Evolutionary conservation across 805 yeast genomes (phyloP), one percentile per base, ranked within the genome.

Genomic region (Ogataea nonfermentans): DNA sequence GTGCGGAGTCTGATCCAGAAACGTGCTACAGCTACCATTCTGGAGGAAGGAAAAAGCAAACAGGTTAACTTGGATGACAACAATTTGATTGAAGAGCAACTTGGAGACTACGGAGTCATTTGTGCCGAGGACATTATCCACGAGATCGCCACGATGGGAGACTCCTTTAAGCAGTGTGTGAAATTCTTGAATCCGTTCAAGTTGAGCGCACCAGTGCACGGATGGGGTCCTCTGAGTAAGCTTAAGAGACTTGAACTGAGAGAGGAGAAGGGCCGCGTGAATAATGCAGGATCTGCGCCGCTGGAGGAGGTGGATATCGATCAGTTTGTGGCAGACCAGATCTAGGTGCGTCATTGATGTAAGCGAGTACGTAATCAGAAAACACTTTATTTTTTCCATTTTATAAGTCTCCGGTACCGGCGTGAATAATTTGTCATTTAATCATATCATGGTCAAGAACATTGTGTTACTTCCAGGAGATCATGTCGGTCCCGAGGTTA

Each of bases 401-500:
- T 29, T 29, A 14, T 17, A 11, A 11, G 20, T 14, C 28, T 9
- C 41, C 41, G 41, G 41, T 31, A 28, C 42, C 42, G 37, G 37
- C 42, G 30, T 15, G 33, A 24, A 33, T 12, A 68, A 24, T 24
- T 25, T 17, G 5, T 25, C 14, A 14, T 14, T 29, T 20, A 28
- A 12, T 29, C 27, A 11, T 13, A 32, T 19, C 9, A 40, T 40
- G 42, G 26, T 50, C 16, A 41, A 88, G 63, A 87, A 76, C 40
- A 81, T 91, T 54, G 95, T 93, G 25, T 76, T 91, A 39, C 73
- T 91, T 26, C 95, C 97, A 43, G 99, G 99, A 56, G 99, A 93
- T 70, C 98, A 93, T 61, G 96, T 86, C 47, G 99, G 99, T 54
- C 78, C 84, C 35, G 99, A 93, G 66, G 78, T 90, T 49, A 78